Evolutionary conservation across 345 rosid species (phyloP), one percentile per base, ranked within the genome.

Genomic region (Durio zibethinus): DNA sequence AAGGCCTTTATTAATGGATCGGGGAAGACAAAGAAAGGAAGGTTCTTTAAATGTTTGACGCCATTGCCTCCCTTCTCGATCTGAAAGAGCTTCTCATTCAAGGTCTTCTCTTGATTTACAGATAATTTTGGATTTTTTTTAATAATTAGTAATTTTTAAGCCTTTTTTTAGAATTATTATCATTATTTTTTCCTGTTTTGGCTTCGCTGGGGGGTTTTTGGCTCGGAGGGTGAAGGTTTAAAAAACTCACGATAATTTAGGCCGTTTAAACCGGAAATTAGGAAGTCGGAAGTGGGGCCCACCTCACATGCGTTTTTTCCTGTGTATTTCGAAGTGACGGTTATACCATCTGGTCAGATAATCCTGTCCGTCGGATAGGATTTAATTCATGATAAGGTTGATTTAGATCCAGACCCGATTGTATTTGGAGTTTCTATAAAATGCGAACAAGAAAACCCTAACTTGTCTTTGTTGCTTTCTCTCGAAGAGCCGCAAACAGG

Each of bases 101-200:
- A 31, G 48, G 31, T 47, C 31, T 76, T 50, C 72, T 35, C 21
- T 57, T 47, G 70, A 62, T 76, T 75, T 29, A 72, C 75, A 35
- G 75, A 35, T 3, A 33, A 33, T 52, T 48, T 70, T 48, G 4
- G 31, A 38, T 63, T 50, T 18, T 33, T 36, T 52, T 27, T 7
- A 23, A 47, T 27, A 53, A 52, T 21, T 60, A 14, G n/a, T n/a
- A n/a, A 21, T 40, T 67, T 23, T 66, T 23, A 43, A 40, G 5
- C 1, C 23, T n/a, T 68, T 68, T 68, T 65, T 20, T 62, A 15
- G 10, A 3, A 16, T 64, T n/a, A n/a, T n/a, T n/a, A n/a, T 64
- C 15, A 36, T 16, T 71, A 25, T 68, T 66, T 4, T 20, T 3
- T 6, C 11, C 14, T 36, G 2, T 25, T 45, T 36, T 38, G 15